phyloP scores from a whole-genome alignment of 805 yeast species.

The Saccharomycopsis lassenensis region DNA sequence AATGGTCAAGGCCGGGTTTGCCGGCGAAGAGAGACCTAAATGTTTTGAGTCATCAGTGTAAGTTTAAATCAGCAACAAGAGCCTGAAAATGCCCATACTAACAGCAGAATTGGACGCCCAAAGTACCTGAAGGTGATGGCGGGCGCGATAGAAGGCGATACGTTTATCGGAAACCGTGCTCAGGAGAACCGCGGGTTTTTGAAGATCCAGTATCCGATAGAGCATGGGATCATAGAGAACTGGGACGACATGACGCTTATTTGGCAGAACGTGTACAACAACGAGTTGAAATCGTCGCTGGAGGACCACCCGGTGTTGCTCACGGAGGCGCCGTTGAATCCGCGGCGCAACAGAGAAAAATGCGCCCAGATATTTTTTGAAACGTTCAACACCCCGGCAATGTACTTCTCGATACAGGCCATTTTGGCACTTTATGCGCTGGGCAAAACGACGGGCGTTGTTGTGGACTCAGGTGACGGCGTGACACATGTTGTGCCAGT shows the following conservation, averaged over 20 bases:
- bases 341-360: conserved; percentile 44
- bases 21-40: conserved; percentile 81
- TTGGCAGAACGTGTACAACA: conserved; percentile 60
- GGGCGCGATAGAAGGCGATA: conserved; percentile 50
- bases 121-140: conserved; percentile 81
- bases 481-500: conserved; percentile 83
- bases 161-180: conserved; percentile 67
- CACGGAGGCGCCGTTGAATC: conserved; percentile 85
- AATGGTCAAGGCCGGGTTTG: conserved; percentile 77
- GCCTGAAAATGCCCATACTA: conserved; percentile 8
- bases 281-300: conserved; percentile 43
- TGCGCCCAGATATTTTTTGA: conserved; percentile 62
- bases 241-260: conserved; percentile 83
- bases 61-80: conserved; percentile 15
- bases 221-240: conserved; percentile 65
- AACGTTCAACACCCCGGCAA: conserved; percentile 63
- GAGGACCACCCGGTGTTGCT: conserved; percentile 83
- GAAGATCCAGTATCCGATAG: conserved; percentile 58
- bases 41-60: conserved; percentile 46
- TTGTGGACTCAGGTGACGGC: conserved; percentile 89
- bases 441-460: conserved; percentile 86
- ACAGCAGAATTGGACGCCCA: conserved; percentile 53
- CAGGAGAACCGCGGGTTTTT: conserved; percentile 72
- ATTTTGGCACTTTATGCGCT: conserved; percentile 77
- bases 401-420: conserved; percentile 65